These are phyloP conservation scores for Fraxinus anomala DNA, from an alignment of 257 asterid genomes.

Conservation along the genomic window DNA sequence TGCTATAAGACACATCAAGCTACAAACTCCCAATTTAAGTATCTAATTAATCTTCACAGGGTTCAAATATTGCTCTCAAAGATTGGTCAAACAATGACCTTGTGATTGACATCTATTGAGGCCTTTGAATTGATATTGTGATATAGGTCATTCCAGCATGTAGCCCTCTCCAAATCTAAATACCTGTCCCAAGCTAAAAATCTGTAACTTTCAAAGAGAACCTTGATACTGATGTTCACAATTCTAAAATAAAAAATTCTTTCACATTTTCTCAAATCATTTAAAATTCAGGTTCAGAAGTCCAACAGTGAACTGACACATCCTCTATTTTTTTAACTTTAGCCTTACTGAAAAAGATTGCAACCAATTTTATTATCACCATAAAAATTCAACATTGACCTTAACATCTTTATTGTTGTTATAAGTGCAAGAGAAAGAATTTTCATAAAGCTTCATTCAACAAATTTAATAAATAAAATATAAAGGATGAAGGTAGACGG, in stretches of 20 bases:
- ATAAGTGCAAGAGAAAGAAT: neutral
- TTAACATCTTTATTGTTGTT: neutral
- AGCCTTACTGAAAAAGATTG: neutral
- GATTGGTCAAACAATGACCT: neutral
- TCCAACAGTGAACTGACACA: neutral
- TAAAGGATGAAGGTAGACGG: neutral
- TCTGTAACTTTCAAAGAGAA: neutral
- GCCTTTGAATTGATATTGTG: neutral
- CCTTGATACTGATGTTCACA: neutral
- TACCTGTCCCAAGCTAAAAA: neutral
- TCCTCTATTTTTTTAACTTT: neutral
- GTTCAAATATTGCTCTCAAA: neutral
- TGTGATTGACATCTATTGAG: neutral
- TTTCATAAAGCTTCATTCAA: neutral
- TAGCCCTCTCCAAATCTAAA: neutral
- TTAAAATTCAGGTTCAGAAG: neutral
- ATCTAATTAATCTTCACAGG: neutral
- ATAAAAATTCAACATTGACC: neutral
- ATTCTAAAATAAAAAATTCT: neutral
- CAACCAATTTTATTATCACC: neutral
- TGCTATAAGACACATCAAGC: neutral
- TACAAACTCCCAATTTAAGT: neutral
- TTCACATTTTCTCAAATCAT: neutral
- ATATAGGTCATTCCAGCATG: neutral
- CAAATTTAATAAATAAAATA: neutral